These are phyloP conservation scores for Eragrostis curvula DNA, from an alignment of 176 grass and related monocot genomes.

Conservation along the genomic window DNA sequence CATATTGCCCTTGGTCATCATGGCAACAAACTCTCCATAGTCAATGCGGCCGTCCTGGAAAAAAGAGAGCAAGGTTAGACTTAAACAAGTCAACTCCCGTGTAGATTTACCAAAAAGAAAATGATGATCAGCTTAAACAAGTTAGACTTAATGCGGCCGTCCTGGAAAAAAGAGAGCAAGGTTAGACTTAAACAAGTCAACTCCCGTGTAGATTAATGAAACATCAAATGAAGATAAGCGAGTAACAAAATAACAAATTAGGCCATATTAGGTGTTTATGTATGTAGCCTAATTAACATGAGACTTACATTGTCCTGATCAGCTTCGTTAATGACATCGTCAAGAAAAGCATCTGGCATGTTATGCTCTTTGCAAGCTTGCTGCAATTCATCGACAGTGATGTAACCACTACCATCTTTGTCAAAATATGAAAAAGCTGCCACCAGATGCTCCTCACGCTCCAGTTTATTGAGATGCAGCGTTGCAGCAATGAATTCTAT, in stretches of 20 bases:
- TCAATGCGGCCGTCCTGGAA: conserved; percentile 90
- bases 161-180: conserved; percentile 59
- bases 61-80: conserved; percentile 32
- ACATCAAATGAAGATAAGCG: not conserved
- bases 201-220: no score
- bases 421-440: conserved; percentile 98
- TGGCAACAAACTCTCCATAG: conserved; percentile 94
- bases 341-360: conserved; percentile 96
- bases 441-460: conserved; percentile 92
- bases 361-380: conserved; percentile 95
- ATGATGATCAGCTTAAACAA: no score
- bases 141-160: conserved; percentile 83
- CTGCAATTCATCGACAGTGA: conserved; percentile 98
- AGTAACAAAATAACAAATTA: conserved; percentile 16
- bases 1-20: conserved; percentile 99
- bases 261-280: conserved; percentile 2
- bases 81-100: no score
- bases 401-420: conserved; percentile 98
- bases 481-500: conserved; percentile 99
- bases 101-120: no score
- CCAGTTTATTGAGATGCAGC: conserved; percentile 96
- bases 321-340: conserved; percentile 94
- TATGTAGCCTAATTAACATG: conserved; percentile 10
- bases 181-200: conserved; percentile 26
- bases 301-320: conserved; percentile 99